A percentile compares a stretch with the other conserved stretches of the same genome.
Conservation (phyloP, 257 asterid species). For the Salvia splendens region DNA sequence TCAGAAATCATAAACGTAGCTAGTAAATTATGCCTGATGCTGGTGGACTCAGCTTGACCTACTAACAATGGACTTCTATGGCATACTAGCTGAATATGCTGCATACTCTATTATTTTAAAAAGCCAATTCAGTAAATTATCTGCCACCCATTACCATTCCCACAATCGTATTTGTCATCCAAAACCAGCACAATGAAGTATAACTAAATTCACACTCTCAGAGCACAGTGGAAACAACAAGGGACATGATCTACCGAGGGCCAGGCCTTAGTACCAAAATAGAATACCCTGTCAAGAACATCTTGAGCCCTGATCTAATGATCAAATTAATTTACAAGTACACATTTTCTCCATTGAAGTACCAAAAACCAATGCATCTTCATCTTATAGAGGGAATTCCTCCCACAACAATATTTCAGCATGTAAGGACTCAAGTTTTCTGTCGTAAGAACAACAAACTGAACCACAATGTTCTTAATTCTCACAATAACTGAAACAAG, state of each 20-base stretch:
- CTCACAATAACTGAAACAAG: conserved; percentile 24
- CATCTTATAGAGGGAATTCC: conserved; percentile 5
- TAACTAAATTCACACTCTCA: conserved; percentile 3
- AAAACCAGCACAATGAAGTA: conserved; percentile 4
- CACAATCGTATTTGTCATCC: not conserved
- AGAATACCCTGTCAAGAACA: conserved; percentile 6
- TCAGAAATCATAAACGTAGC: not conserved
- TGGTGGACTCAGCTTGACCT: conserved; percentile 13
- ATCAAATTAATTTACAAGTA: conserved; percentile 16
- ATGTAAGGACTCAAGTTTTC: conserved; percentile 6
- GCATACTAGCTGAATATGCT: conserved; percentile 12
- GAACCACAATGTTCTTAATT: not conserved
- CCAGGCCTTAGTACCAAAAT: conserved; percentile 12
- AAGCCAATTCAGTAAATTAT: conserved; percentile 21
- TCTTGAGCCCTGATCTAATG: not conserved
- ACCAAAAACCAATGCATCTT: not conserved
- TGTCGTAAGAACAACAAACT: conserved; percentile 3
- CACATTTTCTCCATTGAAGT: conserved; percentile 4
- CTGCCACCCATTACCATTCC: conserved; percentile 15
- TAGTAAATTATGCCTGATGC: conserved; percentile 18
- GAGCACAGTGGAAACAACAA: not conserved
- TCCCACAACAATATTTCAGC: conserved; percentile 8
- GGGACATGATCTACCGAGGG: conserved; percentile 6
- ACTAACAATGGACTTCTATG: conserved; percentile 5
- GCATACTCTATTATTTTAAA: conserved; percentile 1